Base-by-base conservation (phyloP, 768 basidiomycete genomes). In the Calocybe cyanea region DNA sequence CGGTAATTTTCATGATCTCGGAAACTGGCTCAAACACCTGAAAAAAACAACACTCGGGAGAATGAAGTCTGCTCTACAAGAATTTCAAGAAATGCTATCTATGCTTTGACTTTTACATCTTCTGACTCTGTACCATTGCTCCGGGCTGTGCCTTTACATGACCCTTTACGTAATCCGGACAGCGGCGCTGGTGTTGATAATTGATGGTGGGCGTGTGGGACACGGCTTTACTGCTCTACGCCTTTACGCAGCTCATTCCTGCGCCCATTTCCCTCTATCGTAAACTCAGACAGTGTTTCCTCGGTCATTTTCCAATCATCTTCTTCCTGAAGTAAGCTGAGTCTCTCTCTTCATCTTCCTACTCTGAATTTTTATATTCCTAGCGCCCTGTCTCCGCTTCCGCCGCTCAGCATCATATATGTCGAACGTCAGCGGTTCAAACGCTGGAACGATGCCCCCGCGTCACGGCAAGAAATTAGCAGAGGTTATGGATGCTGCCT, bases 381-480 rank as follows among this genome's bases (percentile, higher is more conserved):
- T 41, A 17, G 41, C 48, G 37, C 37, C 38, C 14, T 35, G 5
- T 5, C 34, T 35, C 13, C 41, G 34, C 6, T 37, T 37, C 18
- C 24, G 17, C 25, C 41, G 19, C 23, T 18, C 40, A 49, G 48
- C 17, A 25, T n/a, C 34, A 1, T 17, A 23, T 28, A 66, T 66
- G 64, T 66, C 68, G 32, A 66, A 58, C 57, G 61, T 59, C 37
- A 56, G 63, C 51, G 69, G 67, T 55, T 61, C 64, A 41, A 63
- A 59, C 56, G 52, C 65, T 40, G 66, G 64, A 52, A 66, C 64
- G 56, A 64, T 66, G 51, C 64, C 65, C 39, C 53, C 59, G 43
- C 59, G 56, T 46, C 60, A 51, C 32, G 49, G 54, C 23, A 58
- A 62, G 48, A 62, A 54, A 38, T 57, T 64, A n/a, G 61, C 61